These are phyloP conservation scores for Elsinoe perseae DNA, from an alignment of 2,329 filamentous ascomycete species.

Conservation along the genomic window DNA sequence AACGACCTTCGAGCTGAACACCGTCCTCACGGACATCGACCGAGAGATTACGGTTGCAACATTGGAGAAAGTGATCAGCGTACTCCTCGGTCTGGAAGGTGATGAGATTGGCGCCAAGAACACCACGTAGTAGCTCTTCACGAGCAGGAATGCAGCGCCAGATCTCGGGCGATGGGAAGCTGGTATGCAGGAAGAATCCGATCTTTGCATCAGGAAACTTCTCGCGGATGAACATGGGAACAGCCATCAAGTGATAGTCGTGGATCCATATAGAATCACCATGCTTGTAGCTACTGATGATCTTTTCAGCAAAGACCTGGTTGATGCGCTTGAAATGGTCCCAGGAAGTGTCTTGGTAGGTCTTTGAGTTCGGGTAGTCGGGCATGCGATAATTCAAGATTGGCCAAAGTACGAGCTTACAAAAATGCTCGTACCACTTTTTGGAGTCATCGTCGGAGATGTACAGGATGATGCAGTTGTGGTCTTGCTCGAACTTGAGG, in stretches of 20 bases:
- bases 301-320: constrained; percentile 83
- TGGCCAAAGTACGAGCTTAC: constrained; percentile 96
- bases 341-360: constrained; percentile 96
- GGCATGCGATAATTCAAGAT: constrained; percentile 98
- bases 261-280: constrained; percentile 93
- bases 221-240: constrained; percentile 82
- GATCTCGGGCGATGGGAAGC: constrained; percentile 92
- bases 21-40: constrained; percentile 85
- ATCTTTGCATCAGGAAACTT: constrained; percentile 90
- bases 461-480: constrained; percentile 75
- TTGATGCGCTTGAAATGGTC: constrained; percentile 89
- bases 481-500: constrained; percentile 70
- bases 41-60: constrained; percentile 82
- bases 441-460: constrained; percentile 88
- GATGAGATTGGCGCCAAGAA: constrained; percentile 85
- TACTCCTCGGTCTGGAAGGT: constrained; percentile 94
- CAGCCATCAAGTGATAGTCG: constrained; percentile 86
- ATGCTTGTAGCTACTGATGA: constrained; percentile 85
- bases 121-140: constrained; percentile 79
- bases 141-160: constrained; percentile 86
- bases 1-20: constrained; percentile 83
- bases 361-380: constrained; percentile 96
- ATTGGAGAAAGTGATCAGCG: constrained; percentile 87
- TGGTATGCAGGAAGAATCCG: constrained; percentile 90
- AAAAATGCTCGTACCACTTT: constrained; percentile 90